Evolutionary conservation across 495 filamentous ascomycete species (phyloP).

Genomic region (Pseudotulostoma volvatum): DNA sequence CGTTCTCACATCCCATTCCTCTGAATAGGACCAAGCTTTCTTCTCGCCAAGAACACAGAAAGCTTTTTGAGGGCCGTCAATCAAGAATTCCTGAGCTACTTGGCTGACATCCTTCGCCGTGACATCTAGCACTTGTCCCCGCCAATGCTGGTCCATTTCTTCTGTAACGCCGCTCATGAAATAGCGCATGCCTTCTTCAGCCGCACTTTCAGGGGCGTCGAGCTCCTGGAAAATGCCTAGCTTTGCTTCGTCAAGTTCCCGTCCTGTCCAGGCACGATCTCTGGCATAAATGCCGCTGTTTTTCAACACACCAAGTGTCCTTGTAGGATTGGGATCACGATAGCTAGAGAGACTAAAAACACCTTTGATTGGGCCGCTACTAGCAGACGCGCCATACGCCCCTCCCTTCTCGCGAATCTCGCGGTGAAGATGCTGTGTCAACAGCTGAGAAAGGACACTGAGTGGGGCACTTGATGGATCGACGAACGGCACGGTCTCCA

Average conservation of each 20-base stretch:
- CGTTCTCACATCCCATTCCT: slow-evolving; percentile 28
- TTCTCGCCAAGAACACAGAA: slow-evolving; percentile 67
- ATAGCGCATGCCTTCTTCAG: slow-evolving; percentile 65
- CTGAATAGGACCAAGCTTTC: slow-evolving; percentile 49
- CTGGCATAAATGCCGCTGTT: slow-evolving; percentile 72
- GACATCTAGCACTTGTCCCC: slow-evolving; percentile 79
- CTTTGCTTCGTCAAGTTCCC: slow-evolving; percentile 90
- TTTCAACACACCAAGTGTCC: slow-evolving; percentile 70
- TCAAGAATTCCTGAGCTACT: slow-evolving; percentile 66
- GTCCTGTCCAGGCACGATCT: slow-evolving; percentile 68
- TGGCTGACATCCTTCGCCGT: slow-evolving; percentile 62
- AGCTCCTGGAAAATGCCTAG: slow-evolving; percentile 87
- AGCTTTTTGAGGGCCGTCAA: slow-evolving; percentile 43
- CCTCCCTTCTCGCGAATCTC: slow-evolving; percentile 97
- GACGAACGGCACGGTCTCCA: slow-evolving; percentile 75
- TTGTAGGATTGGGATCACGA: slow-evolving; percentile 88
- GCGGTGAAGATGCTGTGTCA: slow-evolving; percentile 95
- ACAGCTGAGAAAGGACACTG: slow-evolving; percentile 74
- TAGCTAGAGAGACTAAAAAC: slow-evolving; percentile 92
- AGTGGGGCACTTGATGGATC: slow-evolving; percentile 57
- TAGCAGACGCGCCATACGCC: slow-evolving; percentile 87
- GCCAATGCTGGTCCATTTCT: slow-evolving; percentile 74
- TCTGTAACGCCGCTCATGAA: slow-evolving; percentile 76
- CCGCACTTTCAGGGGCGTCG: slow-evolving; percentile 84
- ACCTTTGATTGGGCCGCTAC: slow-evolving; percentile 59